Evolutionary conservation across 768 basidiomycete genomes (phyloP).

Genomic region (Mrakia blollopis): DNA sequence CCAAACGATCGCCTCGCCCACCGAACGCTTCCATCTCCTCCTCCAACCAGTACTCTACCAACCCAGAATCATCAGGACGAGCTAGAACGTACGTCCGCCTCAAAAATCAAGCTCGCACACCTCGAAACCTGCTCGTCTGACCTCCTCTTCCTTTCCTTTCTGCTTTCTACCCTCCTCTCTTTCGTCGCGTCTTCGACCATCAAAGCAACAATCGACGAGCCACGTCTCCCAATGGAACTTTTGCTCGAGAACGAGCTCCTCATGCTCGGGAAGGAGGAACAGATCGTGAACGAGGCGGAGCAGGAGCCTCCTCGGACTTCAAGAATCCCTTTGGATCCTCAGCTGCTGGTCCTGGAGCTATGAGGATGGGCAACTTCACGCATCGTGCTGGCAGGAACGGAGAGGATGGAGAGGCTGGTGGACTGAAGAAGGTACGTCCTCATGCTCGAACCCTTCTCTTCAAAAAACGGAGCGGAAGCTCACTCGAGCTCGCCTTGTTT

Average conservation of each 20-base stretch:
- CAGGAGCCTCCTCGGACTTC: neutral
- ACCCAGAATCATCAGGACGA: slow-evolving; percentile 11
- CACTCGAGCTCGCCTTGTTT: neutral
- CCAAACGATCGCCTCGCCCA: slow-evolving; percentile 9
- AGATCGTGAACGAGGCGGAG: neutral
- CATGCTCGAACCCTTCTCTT: neutral
- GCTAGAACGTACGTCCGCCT: neutral
- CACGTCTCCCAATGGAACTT: neutral
- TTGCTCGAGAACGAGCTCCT: slow-evolving; percentile 10
- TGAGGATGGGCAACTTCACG: slow-evolving; percentile 29
- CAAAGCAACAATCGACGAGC: neutral
- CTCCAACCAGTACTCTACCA: neutral
- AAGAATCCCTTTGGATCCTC: neutral
- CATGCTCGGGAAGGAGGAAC: slow-evolving; percentile 6
- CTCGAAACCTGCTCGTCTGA: neutral
- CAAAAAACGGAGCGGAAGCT: neutral
- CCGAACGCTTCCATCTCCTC: slow-evolving; percentile 10
- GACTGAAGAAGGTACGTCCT: slow-evolving; percentile 11
- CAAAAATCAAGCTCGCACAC: neutral
- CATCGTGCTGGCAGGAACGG: neutral
- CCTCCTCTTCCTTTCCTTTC: neutral
- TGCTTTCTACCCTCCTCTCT: neutral
- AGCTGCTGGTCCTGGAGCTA: slow-evolving; percentile 4
- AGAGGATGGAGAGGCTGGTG: slow-evolving; percentile 3
- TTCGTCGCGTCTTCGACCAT: neutral